phyloP scores from a whole-genome alignment of 768 basidiomycete species.

The Tylopilus sp. region DNA sequence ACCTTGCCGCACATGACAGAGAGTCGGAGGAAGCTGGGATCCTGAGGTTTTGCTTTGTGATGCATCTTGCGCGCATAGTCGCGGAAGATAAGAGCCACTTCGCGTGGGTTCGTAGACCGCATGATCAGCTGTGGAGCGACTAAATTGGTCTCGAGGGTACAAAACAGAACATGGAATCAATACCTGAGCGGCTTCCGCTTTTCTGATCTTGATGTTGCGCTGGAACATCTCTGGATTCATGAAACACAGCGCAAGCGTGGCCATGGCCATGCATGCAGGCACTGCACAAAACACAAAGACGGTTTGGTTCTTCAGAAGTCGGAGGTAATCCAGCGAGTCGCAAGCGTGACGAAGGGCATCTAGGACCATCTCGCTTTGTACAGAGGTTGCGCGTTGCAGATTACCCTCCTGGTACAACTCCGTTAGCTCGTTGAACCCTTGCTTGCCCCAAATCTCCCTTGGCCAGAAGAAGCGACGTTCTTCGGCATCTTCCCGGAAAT shows the following conservation, averaged over 20 bases:
- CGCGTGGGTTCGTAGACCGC: slow-evolving; percentile 86
- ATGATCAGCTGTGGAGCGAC: slow-evolving; percentile 69
- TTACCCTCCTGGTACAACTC: slow-evolving; percentile 61
- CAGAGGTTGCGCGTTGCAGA: slow-evolving; percentile 69
- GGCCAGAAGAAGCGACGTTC: slow-evolving; percentile 93
- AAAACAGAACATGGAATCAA: slow-evolving; percentile 22
- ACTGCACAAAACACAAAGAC: slow-evolving; percentile 97
- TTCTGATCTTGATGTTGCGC: slow-evolving; percentile 91
- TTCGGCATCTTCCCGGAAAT: slow-evolving; percentile 88
- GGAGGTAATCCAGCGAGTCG: slow-evolving; percentile 88
- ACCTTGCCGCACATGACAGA: slow-evolving; percentile 85
- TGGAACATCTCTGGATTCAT: slow-evolving; percentile 89
- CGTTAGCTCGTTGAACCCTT: slow-evolving; percentile 68
- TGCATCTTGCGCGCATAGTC: slow-evolving; percentile 82
- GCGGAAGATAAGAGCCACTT: slow-evolving; percentile 86
- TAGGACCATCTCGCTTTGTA: slow-evolving; percentile 83
- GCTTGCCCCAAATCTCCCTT: slow-evolving; percentile 81
- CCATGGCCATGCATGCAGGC: slow-evolving; percentile 93
- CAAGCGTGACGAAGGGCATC: slow-evolving; percentile 82
- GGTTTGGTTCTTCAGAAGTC: slow-evolving; percentile 81
- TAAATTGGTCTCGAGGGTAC: neutral
- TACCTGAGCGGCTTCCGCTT: slow-evolving; percentile 83
- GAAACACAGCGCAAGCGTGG: slow-evolving; percentile 88
- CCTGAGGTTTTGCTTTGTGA: slow-evolving; percentile 68
- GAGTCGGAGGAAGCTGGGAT: slow-evolving; percentile 83